These are phyloP conservation scores for Beta vulgaris DNA, from an alignment of 148 eudicot species.

Conservation along the genomic window DNA sequence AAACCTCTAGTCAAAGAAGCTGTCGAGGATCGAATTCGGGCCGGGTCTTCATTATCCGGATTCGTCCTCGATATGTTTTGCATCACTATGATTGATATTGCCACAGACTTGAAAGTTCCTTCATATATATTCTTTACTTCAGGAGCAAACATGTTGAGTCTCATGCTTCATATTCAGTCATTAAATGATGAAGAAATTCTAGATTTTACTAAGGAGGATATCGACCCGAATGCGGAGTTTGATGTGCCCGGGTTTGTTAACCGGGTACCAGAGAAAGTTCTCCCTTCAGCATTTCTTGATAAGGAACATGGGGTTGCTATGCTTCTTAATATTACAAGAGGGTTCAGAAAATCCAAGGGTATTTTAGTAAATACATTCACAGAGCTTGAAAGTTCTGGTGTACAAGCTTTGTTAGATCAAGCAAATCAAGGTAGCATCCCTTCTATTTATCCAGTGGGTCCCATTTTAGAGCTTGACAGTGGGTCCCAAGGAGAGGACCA, in stretches of 20 bases:
- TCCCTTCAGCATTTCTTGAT: constrained; percentile 14
- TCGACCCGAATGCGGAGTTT: constrained; percentile 3
- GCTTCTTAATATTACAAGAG: neutral
- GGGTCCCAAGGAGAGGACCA: neutral
- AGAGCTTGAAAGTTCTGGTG: constrained; percentile 33
- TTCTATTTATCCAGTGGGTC: constrained; percentile 49
- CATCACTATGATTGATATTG: constrained; percentile 29
- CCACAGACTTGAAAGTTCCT: constrained; percentile 27
- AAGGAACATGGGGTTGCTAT: constrained; percentile 17
- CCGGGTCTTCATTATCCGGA: constrained; percentile 12
- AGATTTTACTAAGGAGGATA: neutral
- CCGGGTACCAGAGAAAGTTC: constrained; percentile 16
- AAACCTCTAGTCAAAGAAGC: constrained; percentile 29
- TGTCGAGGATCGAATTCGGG: constrained; percentile 11
- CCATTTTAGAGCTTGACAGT: constrained; percentile 33
- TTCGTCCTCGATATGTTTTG: constrained; percentile 43
- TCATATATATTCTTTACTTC: constrained; percentile 33
- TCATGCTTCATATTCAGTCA: constrained; percentile 7
- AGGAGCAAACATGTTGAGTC: constrained; percentile 19
- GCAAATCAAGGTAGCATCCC: constrained; percentile 14
- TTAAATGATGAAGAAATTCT: constrained; percentile 11
- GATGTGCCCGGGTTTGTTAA: constrained; percentile 23
- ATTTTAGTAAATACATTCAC: constrained; percentile 44
- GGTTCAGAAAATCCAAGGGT: constrained; percentile 37
- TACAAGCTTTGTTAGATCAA: constrained; percentile 22